Percentiles rank a stretch among this genome's conserved stretches.
These are phyloP conservation scores for Lactifluus pinguis DNA, from an alignment of 768 basidiomycete species.

Conservation along the genomic window DNA sequence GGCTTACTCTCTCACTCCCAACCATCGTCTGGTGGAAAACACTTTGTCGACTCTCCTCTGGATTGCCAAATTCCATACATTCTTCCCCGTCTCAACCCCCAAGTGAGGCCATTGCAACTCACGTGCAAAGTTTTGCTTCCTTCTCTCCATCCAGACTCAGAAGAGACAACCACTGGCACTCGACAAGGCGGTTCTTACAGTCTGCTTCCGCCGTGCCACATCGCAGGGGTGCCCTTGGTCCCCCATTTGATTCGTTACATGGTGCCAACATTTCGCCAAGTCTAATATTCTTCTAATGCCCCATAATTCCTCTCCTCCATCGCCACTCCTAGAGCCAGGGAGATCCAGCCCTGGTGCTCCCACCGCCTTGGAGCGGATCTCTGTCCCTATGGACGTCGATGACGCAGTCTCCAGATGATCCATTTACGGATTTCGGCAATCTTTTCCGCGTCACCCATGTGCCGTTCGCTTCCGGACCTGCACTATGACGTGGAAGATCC, in stretches of 20 bases:
- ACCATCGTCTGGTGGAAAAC: neutral
- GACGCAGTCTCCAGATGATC: neutral
- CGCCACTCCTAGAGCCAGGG: neutral
- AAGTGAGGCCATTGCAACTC: neutral
- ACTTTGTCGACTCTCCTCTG: neutral
- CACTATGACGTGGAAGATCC: slow-evolving; percentile 1
- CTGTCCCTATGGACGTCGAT: neutral
- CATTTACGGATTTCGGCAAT: neutral
- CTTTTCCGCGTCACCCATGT: neutral
- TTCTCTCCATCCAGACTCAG: neutral
- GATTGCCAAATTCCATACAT: neutral
- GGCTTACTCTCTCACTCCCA: neutral
- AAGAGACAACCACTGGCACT: neutral
- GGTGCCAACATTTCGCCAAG: neutral
- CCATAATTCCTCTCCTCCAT: neutral
- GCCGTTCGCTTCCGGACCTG: neutral
- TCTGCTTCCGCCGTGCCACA: neutral
- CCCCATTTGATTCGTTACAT: neutral
- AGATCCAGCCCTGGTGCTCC: neutral
- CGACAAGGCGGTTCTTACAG: neutral
- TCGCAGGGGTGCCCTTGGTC: neutral
- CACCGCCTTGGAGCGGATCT: neutral
- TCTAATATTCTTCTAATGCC: neutral
- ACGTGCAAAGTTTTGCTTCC: neutral
- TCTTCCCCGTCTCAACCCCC: neutral